Percentiles rank a stretch among this genome's conserved stretches.
These are phyloP conservation scores for Chlorociboria aeruginascens DNA, from an alignment of 495 filamentous ascomycete species.

Conservation along the genomic window DNA sequence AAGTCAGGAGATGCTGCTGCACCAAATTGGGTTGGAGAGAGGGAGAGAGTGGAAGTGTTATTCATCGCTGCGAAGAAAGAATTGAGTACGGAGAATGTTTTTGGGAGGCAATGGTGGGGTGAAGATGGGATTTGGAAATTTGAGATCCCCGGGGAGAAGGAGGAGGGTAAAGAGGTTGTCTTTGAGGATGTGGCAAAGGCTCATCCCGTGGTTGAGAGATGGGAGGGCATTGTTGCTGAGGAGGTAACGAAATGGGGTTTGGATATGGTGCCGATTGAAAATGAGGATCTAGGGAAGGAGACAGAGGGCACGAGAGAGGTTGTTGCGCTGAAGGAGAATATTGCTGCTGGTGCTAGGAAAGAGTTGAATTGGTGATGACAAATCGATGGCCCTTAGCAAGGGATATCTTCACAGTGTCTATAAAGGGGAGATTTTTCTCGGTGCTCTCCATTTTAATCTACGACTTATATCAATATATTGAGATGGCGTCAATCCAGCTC, in stretches of 20 bases:
- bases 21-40: slow-evolving; percentile 6
- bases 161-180: slow-evolving; percentile 26
- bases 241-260: slow-evolving; percentile 32
- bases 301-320: neutral
- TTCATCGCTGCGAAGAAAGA: slow-evolving; percentile 44
- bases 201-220: slow-evolving; percentile 48
- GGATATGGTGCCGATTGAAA: slow-evolving; percentile 22
- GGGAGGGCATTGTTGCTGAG: slow-evolving; percentile 31
- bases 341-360: neutral
- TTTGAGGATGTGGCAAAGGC: slow-evolving; percentile 42
- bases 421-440: no score
- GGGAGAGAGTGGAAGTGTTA: slow-evolving; percentile 27
- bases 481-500: no score
- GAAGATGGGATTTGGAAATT: slow-evolving; percentile 53
- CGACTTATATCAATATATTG: no score
- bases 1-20: neutral
- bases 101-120: slow-evolving; percentile 47
- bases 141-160: slow-evolving; percentile 28
- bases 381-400: no score
- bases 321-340: neutral
- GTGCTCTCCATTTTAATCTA: no score
- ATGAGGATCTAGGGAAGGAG: neutral
- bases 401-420: no score
- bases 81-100: slow-evolving; percentile 48
- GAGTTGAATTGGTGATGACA: slow-evolving; percentile 14